phyloP scores from a whole-genome alignment of 495 filamentous ascomycete species.

The Podospora tetraspora region DNA sequence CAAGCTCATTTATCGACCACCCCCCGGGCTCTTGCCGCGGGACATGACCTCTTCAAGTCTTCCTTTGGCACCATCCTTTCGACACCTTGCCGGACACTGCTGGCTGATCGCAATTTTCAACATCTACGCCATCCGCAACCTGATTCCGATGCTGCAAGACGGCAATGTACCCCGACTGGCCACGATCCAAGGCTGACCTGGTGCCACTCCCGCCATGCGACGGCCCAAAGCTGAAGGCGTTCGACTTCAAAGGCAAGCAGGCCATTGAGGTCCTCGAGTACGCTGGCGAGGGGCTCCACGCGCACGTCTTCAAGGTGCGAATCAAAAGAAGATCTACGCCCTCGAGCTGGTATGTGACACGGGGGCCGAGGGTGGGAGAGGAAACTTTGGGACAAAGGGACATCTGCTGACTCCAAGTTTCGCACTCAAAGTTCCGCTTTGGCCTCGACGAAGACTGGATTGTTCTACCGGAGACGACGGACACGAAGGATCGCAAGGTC shows the following conservation, averaged over 20 bases:
- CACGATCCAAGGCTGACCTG: not conserved
- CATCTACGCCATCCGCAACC: not conserved
- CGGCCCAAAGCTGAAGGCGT: not conserved
- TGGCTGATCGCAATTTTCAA: not conserved
- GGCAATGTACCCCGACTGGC: not conserved
- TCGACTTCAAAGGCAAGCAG: not conserved
- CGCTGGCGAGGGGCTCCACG: not conserved
- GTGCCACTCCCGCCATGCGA: not conserved
- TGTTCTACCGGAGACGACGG: not conserved
- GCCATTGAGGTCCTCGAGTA: not conserved
- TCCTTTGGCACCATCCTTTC: too few relatives aligned
- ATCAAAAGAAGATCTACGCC: not conserved
- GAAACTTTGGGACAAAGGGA: too few relatives aligned
- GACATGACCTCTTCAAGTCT: not conserved
- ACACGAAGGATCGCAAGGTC: not conserved
- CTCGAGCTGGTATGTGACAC: not conserved
- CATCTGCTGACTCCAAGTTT: not conserved
- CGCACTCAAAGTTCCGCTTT: not conserved
- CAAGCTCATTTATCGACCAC: not conserved
- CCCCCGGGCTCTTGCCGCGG: too few relatives aligned
- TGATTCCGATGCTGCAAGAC: not conserved
- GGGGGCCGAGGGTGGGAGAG: too few relatives aligned
- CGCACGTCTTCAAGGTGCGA: not conserved
- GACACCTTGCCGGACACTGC: too few relatives aligned
- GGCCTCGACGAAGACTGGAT: not conserved